Base-by-base conservation (phyloP, 2,329 filamentous ascomycete species). In the Aschersonia sp. region DNA sequence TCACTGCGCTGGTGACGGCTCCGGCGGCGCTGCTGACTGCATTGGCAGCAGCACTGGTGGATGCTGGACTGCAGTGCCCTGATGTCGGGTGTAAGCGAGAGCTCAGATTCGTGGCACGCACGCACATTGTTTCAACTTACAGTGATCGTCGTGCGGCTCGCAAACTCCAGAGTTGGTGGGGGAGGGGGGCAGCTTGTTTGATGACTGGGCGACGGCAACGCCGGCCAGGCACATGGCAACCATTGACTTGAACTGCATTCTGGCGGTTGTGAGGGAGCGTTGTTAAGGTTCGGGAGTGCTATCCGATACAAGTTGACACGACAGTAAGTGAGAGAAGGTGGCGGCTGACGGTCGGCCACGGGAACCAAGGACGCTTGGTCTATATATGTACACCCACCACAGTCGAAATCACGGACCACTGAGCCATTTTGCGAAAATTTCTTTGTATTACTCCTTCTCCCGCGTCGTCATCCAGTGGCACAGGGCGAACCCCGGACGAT, bases 141-240 rank as follows among this genome's bases (percentile, higher is more conserved):
- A 54, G 49, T 52, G 47, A 31, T 51, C 49, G 11, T 47, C 51
- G 32, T 54, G 51, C 4, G 49, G 49, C 42, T 50, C 47, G 47
- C 54, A 55, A 37, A 44, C 30, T 33, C 51, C 49, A 7, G 51
- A 53, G 4, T 47, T 48, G 0, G 53, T 54, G 4, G 53, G 54
- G 30, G 54, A 56, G 30, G 53, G 54, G 7, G 50, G 51, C 47
- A 53, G 32, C n/a, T 45, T 46, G 39, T 46, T 45, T 33, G 42
- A 41, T 8, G 37, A 30, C 46, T 50, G 50, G 37, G 46, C 51
- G 6, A 46, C 43, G 5, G 35, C 46, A 14, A 50, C 30, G 6
- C 37, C 51, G 37, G 46, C 49, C 47, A 54, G 49, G 44, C 48
- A 51, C 30, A 53, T 9, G 11, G 49, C 47, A 11, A 52, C n/a